Percentiles rank a stretch among this genome's conserved stretches.
phyloP scores from a whole-genome alignment of 495 filamentous ascomycete genomes.

The Aspergillus saccharolyticus region DNA sequence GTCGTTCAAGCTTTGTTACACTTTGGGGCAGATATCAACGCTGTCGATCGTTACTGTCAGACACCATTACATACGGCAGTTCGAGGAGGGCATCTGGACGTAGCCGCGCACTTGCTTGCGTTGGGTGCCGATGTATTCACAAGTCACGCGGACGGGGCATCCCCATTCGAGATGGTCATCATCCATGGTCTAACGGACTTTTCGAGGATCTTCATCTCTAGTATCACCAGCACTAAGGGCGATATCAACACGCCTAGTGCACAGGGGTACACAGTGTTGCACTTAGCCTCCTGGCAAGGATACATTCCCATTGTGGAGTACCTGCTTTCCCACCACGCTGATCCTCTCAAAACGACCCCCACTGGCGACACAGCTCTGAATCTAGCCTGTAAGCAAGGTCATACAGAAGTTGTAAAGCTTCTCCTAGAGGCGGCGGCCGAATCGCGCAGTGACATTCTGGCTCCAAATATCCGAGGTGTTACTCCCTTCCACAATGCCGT shows the following conservation, averaged over 20 bases:
- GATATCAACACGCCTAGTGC: background rate
- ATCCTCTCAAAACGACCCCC: background rate
- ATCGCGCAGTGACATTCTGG: background rate
- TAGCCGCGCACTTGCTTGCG: background rate
- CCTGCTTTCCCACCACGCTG: background rate
- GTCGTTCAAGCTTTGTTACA: background rate
- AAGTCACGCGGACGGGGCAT: background rate
- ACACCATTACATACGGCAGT: background rate
- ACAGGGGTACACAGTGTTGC: background rate
- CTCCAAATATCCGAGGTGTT: background rate
- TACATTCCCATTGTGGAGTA: background rate
- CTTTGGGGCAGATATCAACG: background rate
- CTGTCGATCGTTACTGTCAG: background rate
- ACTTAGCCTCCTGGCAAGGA: background rate
- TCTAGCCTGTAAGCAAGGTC: background rate
- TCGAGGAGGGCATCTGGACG: background rate
- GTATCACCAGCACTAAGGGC: background rate
- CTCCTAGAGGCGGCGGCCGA: background rate
- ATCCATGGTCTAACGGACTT: background rate
- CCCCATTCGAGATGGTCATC: background rate
- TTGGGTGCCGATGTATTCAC: background rate
- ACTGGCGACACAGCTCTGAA: background rate
- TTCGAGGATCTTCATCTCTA: background rate
- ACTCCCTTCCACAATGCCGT: background rate
- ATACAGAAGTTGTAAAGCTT: conserved; percentile 1